These are phyloP conservation scores for Postia placenta DNA, from an alignment of 768 basidiomycete genomes.

Conservation along the genomic window DNA sequence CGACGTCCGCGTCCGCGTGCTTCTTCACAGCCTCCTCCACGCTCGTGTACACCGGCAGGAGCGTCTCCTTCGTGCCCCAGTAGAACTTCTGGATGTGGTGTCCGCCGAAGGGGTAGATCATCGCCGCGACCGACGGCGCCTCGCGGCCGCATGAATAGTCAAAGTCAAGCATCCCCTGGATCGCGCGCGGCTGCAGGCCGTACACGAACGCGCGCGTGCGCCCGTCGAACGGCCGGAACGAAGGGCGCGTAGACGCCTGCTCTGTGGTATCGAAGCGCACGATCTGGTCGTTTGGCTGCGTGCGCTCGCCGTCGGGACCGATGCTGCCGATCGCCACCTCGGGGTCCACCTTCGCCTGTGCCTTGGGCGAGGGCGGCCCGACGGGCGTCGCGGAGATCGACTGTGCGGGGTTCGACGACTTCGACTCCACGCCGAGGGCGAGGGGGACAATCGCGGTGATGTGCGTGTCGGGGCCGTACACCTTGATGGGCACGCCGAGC, in stretches of 20 bases:
- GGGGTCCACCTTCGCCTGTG: conserved; percentile 24
- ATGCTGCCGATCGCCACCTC: conserved; percentile 55
- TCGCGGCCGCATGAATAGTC: conserved; percentile 95
- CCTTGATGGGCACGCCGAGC: conserved; percentile 93
- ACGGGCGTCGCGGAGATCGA: conserved; percentile 45
- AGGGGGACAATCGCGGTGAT: conserved; percentile 99
- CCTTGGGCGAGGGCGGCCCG: conserved; percentile 34
- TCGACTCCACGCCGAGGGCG: conserved; percentile 81
- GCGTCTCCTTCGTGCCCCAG: conserved; percentile 99
- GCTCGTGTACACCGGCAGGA: conserved; percentile 94
- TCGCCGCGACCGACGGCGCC: conserved; percentile 91
- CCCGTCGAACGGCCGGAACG: conserved; percentile 89
- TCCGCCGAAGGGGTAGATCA: conserved; percentile 99
- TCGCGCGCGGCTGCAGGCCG: conserved; percentile 97
- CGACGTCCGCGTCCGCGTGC: conserved; percentile 94
- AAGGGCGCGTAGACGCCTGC: conserved; percentile 48
- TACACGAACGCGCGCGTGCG: conserved; percentile 96
- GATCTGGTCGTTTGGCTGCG: conserved; percentile 83
- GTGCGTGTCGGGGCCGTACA: conserved; percentile 97
- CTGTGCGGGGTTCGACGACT: conserved; percentile 29
- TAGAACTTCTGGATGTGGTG: conserved; percentile 99
- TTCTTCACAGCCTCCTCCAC: conserved; percentile 88
- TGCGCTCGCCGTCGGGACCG: conserved; percentile 72
- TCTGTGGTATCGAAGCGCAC: conserved; percentile 71
- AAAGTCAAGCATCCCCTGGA: conserved; percentile 98